Conservation (phyloP, 768 basidiomycete genomes). For the Rhizopogon salebrosus region DNA sequence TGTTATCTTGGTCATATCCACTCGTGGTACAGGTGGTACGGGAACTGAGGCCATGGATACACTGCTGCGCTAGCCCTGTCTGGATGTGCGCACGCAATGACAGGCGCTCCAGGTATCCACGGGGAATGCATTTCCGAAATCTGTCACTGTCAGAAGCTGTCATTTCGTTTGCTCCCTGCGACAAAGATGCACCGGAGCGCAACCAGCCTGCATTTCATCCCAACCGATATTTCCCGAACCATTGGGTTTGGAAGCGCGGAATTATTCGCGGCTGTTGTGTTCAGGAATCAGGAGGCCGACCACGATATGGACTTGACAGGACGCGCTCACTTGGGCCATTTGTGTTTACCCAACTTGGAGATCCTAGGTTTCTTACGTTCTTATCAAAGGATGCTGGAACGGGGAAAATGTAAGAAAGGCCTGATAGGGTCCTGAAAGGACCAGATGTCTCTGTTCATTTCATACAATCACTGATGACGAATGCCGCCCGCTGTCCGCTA, state of each 20-base stretch:
- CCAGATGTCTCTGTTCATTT: conserved; percentile 24
- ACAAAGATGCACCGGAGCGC: conserved; percentile 36
- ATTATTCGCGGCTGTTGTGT: conserved; percentile 31
- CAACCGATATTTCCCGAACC: conserved; percentile 42
- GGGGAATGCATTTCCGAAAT: conserved; percentile 24
- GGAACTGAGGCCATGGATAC: conserved; percentile 36
- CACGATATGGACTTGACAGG: conserved; percentile 39
- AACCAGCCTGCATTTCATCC: conserved; percentile 36
- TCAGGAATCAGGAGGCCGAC: conserved; percentile 36
- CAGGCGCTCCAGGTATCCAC: conserved; percentile 28
- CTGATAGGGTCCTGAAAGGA: conserved; percentile 7
- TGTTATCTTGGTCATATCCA: conserved; percentile 25
- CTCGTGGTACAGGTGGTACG: conserved; percentile 26
- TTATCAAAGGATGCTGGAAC: conserved; percentile 6
- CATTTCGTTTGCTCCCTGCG: neutral
- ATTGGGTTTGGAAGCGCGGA: conserved; percentile 36
- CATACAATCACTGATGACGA: no score
- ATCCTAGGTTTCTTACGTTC: conserved; percentile 17
- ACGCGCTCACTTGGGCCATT: conserved; percentile 36
- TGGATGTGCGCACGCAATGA: conserved; percentile 17
- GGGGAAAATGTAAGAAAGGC: no score
- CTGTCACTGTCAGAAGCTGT: neutral
- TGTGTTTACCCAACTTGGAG: conserved; percentile 22
- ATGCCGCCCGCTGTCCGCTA: no score
- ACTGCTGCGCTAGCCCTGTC: conserved; percentile 35